Conservation (phyloP, 805 yeast species). For the Cyberlindnera americana region DNA sequence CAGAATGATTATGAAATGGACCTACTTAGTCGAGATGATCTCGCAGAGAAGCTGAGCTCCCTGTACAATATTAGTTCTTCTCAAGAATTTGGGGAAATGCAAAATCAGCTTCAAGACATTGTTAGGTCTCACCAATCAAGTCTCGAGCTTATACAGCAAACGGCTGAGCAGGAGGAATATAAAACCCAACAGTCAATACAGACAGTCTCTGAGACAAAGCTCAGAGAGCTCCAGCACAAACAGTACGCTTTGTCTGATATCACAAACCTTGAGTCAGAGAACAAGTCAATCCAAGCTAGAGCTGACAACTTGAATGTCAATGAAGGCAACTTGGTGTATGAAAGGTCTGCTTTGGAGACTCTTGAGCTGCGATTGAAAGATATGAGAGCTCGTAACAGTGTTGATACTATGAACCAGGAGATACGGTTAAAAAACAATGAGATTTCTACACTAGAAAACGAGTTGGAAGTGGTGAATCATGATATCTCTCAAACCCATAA, state of each 20-base stretch:
- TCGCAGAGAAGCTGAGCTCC: conserved; percentile 9
- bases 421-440: conserved; percentile 37
- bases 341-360: conserved; percentile 38
- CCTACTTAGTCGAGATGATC: conserved; percentile 19
- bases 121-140: conserved; percentile 7
- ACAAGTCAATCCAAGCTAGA: conserved; percentile 35
- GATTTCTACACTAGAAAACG: conserved; percentile 36
- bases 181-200: conserved; percentile 15
- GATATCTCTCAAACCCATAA: conserved; percentile 49
- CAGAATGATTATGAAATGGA: conserved; percentile 33
- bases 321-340: conserved; percentile 46
- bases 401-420: conserved; percentile 31
- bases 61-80: neutral
- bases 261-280: conserved; percentile 32
- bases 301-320: conserved; percentile 37
- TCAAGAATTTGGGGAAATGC: conserved; percentile 4
- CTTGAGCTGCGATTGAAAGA: conserved; percentile 34
- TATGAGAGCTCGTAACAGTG: conserved; percentile 28
- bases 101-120: conserved; percentile 1
- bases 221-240: conserved; percentile 41
- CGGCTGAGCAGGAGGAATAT: conserved; percentile 16
- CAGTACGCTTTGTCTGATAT: conserved; percentile 42
- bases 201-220: conserved; percentile 30
- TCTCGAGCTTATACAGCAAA: conserved; percentile 12
- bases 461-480: conserved; percentile 50